Percentiles rank a stretch among this genome's conserved stretches.
Conservation (phyloP, 371 early-diverging fungal genomes). For the Lichtheimia hyalospora region DNA sequence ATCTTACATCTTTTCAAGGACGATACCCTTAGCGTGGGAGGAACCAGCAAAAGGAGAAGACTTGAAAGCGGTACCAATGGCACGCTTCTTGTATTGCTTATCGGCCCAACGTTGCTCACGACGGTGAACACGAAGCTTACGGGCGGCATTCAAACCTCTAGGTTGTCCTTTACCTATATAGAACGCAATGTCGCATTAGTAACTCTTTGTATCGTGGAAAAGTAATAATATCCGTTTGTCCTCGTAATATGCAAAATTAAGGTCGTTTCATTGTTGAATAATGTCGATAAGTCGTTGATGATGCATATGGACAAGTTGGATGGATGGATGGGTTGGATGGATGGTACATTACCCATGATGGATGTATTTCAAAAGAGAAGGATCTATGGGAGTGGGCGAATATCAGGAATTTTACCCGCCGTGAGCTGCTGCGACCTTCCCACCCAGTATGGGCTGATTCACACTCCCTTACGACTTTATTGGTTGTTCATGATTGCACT, state of each 20-base stretch:
- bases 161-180: slow-evolving; percentile 88
- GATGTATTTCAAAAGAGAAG: slow-evolving; percentile 16
- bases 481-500: too few relatives aligned
- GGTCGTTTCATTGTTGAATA: neutral
- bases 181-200: too few relatives aligned
- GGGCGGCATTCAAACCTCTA: slow-evolving; percentile 98
- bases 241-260: neutral
- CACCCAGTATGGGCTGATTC: too few relatives aligned
- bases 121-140: slow-evolving; percentile 96
- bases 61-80: slow-evolving; percentile 97
- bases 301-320: slow-evolving; percentile 7
- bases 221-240: too few relatives aligned
- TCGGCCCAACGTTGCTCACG: slow-evolving; percentile 99
- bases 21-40: slow-evolving; percentile 99
- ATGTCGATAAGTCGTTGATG: too few relatives aligned
- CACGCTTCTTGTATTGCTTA: slow-evolving; percentile 98
- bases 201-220: too few relatives aligned
- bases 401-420: too few relatives aligned
- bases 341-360: slow-evolving; percentile 23
- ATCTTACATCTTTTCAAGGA: slow-evolving; percentile 98
- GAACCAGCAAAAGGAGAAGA: slow-evolving; percentile 98
- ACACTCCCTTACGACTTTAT: too few relatives aligned
- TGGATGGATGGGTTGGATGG: slow-evolving; percentile 17
- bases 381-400: neutral
- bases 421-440: too few relatives aligned